A percentile compares a stretch with the other conserved stretches of the same genome.
Conservation (phyloP, 2,329 filamentous ascomycete genomes). For the Aspergillus costaricaensis region DNA sequence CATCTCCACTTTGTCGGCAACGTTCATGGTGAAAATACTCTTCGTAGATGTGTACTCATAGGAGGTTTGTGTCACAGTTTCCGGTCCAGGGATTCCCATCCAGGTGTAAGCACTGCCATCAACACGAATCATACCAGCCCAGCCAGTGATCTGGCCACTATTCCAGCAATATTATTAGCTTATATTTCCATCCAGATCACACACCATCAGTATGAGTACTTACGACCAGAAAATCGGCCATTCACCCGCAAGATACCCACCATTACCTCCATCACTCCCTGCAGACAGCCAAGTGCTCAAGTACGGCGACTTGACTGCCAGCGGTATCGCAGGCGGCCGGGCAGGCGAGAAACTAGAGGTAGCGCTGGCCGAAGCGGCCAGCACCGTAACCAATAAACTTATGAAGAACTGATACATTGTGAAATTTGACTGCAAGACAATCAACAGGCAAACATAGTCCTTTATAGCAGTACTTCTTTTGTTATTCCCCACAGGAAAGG, state of each 20-base stretch:
- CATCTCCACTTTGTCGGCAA: constrained; percentile 62
- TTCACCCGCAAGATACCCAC: constrained; percentile 66
- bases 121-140: constrained; percentile 70
- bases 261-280: constrained; percentile 62
- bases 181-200: neutral
- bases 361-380: constrained; percentile 28
- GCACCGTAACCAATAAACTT: constrained; percentile 25
- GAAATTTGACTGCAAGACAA: constrained; percentile 14
- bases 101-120: constrained; percentile 66
- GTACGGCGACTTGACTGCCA: constrained; percentile 75
- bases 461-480: constrained; percentile 16
- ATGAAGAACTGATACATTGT: constrained; percentile 35
- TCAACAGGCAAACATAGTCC: constrained; percentile 24
- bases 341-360: constrained; percentile 63
- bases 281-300: constrained; percentile 69
- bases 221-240: constrained; percentile 72
- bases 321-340: constrained; percentile 67
- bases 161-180: constrained; percentile 6
- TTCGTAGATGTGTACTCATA: constrained; percentile 72
- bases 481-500: constrained; percentile 8
- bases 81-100: constrained; percentile 61
- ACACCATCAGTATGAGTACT: constrained; percentile 31
- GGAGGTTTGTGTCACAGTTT: constrained; percentile 58
- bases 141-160: constrained; percentile 62
- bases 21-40: constrained; percentile 69